phyloP scores from a whole-genome alignment of 768 basidiomycete genomes.

The Amyloporia xantha region DNA sequence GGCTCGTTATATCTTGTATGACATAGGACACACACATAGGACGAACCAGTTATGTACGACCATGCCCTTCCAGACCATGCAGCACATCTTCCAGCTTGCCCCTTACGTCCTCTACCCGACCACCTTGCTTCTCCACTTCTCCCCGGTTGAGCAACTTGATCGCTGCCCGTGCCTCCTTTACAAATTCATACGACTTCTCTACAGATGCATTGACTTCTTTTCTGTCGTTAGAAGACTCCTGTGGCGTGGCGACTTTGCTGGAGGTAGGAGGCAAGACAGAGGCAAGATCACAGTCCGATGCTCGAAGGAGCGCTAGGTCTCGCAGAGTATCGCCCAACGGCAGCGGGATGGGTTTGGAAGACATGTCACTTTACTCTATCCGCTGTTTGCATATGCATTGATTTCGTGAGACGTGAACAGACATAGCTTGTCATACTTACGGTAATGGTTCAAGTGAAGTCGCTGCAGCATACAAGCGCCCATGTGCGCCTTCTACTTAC shows the following conservation, averaged over 20 bases:
- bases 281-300: slow-evolving; percentile 42
- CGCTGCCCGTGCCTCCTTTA: slow-evolving; percentile 47
- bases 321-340: slow-evolving; percentile 54
- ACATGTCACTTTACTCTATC: too few species aligned
- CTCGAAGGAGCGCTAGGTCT: slow-evolving; percentile 67
- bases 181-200: slow-evolving; percentile 53
- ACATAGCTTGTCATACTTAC: too few species aligned
- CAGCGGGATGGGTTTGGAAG: slow-evolving; percentile 35
- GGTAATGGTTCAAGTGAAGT: too few species aligned
- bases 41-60: too few species aligned
- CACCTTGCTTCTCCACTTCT: slow-evolving; percentile 46
- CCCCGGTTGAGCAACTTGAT: slow-evolving; percentile 47
- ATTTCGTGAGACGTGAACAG: too few species aligned
- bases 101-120: slow-evolving; percentile 49
- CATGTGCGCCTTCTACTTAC: too few species aligned
- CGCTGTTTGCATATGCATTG: too few species aligned
- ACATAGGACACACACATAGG: too few species aligned
- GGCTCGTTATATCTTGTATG: too few species aligned
- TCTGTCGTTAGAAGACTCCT: not conserved
- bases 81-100: slow-evolving; percentile 47
- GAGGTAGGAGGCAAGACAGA: slow-evolving; percentile 20
- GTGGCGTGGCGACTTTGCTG: slow-evolving; percentile 9
- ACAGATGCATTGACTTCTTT: slow-evolving; percentile 33
- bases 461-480: too few species aligned
- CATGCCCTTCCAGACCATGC: slow-evolving; percentile 25